phyloP scores from a whole-genome alignment of 257 asterid species.

The Solanum commersonii region DNA sequence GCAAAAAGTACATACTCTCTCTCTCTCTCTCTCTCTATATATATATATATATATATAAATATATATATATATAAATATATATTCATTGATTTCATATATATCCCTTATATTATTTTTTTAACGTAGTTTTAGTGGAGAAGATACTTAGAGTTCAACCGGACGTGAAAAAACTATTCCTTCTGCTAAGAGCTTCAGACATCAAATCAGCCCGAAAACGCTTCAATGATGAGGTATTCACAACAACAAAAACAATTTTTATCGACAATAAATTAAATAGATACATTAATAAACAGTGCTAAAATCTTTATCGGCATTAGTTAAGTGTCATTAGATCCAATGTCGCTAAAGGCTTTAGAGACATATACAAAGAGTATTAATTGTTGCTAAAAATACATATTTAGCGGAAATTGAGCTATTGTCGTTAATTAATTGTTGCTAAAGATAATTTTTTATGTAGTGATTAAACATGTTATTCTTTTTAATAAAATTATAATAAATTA shows the following conservation, averaged over 20 bases:
- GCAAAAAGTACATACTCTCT: slow-evolving; percentile 25
- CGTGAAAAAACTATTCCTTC: slow-evolving; percentile 4
- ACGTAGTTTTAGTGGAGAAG: slow-evolving; percentile 7
- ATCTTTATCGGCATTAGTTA: accelerated
- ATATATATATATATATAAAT: neutral
- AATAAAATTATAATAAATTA: no score
- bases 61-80: neutral
- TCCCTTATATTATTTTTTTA: neutral
- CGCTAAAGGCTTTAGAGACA: no score
- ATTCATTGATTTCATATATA: neutral
- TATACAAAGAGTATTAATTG: no score
- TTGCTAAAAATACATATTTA: no score
- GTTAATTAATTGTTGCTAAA: no score
- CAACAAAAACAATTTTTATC: no score
- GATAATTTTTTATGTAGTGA: no score
- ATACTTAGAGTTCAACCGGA: slow-evolving; percentile 9
- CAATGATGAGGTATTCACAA: neutral
- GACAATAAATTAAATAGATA: no score
- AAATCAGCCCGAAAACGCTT: slow-evolving; percentile 1
- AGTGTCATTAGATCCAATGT: no score
- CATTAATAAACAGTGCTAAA: no score
- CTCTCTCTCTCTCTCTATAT: neutral
- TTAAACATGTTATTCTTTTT: no score
- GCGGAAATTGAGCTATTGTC: no score
- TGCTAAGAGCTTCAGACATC: neutral